Conservation (phyloP, 768 basidiomycete species). For the Coprinopsis cinerea region DNA sequence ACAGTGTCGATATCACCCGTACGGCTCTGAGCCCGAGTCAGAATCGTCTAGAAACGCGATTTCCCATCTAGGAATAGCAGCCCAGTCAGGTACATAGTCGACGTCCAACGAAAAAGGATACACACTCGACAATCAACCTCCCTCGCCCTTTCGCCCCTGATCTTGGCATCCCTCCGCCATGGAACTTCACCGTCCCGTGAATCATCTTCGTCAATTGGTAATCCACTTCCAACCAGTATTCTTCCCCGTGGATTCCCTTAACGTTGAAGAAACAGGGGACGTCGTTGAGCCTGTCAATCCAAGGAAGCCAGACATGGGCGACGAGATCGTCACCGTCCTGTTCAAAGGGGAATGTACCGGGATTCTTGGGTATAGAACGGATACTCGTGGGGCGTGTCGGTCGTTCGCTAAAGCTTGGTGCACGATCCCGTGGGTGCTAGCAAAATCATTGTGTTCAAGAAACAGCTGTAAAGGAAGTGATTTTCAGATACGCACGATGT, state of each 20-base stretch:
- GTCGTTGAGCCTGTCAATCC: constrained; percentile 5
- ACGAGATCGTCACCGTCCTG: constrained; percentile 7
- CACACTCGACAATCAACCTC: constrained; percentile 9
- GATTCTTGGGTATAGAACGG: constrained; percentile 2
- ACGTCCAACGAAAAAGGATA: background rate
- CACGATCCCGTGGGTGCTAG: background rate
- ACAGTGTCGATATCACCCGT: background rate
- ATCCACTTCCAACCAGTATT: constrained; percentile 7
- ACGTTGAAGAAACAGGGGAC: constrained; percentile 7
- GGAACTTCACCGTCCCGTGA: constrained; percentile 8
- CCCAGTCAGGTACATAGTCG: background rate
- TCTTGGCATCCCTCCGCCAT: constrained; percentile 3
- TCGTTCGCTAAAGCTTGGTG: background rate
- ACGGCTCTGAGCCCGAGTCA: background rate
- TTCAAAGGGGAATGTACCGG: constrained; percentile 7
- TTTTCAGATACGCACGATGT: background rate
- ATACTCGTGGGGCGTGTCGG: background rate
- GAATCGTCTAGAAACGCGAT: background rate
- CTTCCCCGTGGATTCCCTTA: background rate
- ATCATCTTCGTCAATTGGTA: constrained; percentile 6
- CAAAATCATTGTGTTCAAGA: background rate
- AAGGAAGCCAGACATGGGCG: constrained; percentile 5
- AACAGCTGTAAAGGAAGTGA: background rate
- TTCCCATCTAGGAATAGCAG: constrained; percentile 5
- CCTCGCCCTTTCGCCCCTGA: background rate